Base-by-base conservation (phyloP, 805 yeast species). In the Ogataea parapolymorpha region DNA sequence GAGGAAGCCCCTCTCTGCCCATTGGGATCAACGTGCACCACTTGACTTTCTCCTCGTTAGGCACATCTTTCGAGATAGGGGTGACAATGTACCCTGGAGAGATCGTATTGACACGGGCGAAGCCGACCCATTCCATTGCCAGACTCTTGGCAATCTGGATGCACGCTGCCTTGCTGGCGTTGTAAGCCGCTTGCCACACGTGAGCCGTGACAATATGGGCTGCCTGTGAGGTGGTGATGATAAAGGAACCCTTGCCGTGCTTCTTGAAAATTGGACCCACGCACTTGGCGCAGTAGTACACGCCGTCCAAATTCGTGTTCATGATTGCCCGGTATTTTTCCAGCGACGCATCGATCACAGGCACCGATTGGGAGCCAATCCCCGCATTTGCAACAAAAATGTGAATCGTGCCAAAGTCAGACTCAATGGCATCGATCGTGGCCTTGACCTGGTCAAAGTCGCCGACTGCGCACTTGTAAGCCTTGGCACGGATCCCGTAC, bases 401-500 rank as follows among this genome's bases (percentile, higher is more conserved):
- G 48, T 69, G 71, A 35, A 69, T 61, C 40, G 45, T 46, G n/a
- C 63, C 65, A 11, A 67, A 46, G 27, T 61, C 56, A n/a, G 33
- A 31, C 33, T 60, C 61, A 32, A 68, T 68, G 15, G 54, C 56
- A 2, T 54, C 57, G 14, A 56, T 49, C 14, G 47, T 51, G 18
- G 54, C 46, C 5, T 32, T 30, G 16, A 47, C 56, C 15, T 45
- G 46, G 4, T 46, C 72, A 36, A 68, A 50, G 48, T 75, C 72
- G 38, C 75, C 65, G 41, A 82, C 70, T 36, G 73, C 68, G 55
- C 81, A 79, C 65, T 78, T 72, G 72, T 83, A 74, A 11, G 93
- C 90, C 58, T 70, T 74, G 46, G 70, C 74, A 53, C 68, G 72
- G 48, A 82, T 80, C 11, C 79, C 79, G 59, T 82, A 84, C 45